Base-by-base conservation (phyloP, 2,329 filamentous ascomycete species). In the Zasmidium citrigriseum region DNA sequence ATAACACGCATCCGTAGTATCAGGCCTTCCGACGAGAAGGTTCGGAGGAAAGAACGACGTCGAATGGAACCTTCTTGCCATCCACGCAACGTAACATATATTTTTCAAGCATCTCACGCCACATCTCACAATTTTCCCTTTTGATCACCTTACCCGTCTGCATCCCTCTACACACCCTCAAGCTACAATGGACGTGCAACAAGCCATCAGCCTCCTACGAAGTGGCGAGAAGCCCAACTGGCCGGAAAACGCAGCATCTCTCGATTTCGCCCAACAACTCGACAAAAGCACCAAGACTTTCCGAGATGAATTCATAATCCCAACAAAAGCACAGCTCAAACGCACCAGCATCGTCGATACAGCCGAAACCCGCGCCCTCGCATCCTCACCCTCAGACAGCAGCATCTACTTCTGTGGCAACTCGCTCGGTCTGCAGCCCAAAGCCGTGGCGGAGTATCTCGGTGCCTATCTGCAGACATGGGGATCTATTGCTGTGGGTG, bases 321-420 rank as follows among this genome's bases (percentile, higher is more conserved):
- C 91, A 0, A 89, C 89, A 1, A 90, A 86, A 71, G 79, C 78
- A 10, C 90, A 91, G 45, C 75, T 93, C 52, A 87, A 83, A 72
- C 83, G 88, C 63, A 87, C 80, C 64, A 83, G 81, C 0, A 72
- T 89, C 3, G 68, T 57, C 65, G 68, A 65, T 49, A 54, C 64
- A 38, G 55, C 45, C 3, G 45, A 64, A n/a, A 67, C 64, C 23
- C 29, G 50, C 24, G 54, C 60, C 2, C 50, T 55, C 1, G 64
- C 66, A 21, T 53, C 59, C 18, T 56, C 54, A 16, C 47, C 60
- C 10, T 56, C 66, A 20, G 77, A 80, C 22, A 76, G 78, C 49
- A 83, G 82, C 60, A 87, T 91, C 60, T 96, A 96, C 75, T 87
- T 96, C 66, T 93, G 91, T 65, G 93, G 92, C 54, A 96, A 96